Evolutionary conservation across 2,329 filamentous ascomycete genomes (phyloP).

Genomic region (Aureobasidium melanogenum): DNA sequence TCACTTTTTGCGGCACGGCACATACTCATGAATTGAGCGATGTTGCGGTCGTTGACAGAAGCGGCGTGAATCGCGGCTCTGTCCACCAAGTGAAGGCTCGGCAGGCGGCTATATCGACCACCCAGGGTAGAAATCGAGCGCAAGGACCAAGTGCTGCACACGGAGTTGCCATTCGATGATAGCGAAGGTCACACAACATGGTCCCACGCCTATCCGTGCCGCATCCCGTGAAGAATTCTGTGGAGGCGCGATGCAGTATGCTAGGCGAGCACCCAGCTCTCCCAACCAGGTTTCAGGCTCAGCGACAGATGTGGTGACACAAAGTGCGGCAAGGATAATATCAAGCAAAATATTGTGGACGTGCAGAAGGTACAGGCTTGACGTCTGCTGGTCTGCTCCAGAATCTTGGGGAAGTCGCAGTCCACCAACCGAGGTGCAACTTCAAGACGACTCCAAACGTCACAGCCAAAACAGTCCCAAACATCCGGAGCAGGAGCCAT

Average conservation of each 20-base stretch:
- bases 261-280: conserved; percentile 4
- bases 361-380: conserved; percentile 2
- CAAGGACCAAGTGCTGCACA: conserved; percentile 1
- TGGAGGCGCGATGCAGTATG: conserved; percentile 9
- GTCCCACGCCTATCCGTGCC: neutral
- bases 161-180: neutral
- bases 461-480: conserved; percentile 1
- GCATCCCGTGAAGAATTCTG: conserved; percentile 9
- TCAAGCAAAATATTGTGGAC: neutral
- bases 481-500: neutral
- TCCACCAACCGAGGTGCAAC: conserved; percentile 3
- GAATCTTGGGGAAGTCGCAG: neutral
- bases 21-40: neutral
- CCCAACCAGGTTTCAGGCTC: conserved; percentile 10
- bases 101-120: neutral
- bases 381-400: conserved; percentile 6
- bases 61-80: neutral
- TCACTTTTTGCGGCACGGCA: conserved; percentile 10
- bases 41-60: neutral
- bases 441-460: neutral
- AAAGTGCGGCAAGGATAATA: neutral
- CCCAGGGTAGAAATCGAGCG: neutral
- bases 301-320: neutral
- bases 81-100: neutral
- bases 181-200: neutral